Evolutionary conservation across 805 yeast genomes (phyloP).

Genomic region (Metschnikowia borealis): DNA sequence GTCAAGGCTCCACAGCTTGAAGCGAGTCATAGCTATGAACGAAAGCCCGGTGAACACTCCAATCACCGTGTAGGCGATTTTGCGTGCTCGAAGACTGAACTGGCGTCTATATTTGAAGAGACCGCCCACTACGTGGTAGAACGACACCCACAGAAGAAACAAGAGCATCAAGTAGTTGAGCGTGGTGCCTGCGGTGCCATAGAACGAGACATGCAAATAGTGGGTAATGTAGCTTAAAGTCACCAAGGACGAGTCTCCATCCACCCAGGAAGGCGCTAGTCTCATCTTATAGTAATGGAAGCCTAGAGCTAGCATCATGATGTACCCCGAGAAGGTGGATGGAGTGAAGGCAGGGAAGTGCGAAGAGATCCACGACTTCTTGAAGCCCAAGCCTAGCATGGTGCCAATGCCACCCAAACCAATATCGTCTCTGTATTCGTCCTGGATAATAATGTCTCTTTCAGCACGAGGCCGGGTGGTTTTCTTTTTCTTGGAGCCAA

Average conservation of each 20-base stretch:
- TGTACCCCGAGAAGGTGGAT: constrained; percentile 55
- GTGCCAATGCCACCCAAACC: constrained; percentile 63
- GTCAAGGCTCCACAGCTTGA: constrained; percentile 22
- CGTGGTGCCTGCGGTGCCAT: constrained; percentile 12
- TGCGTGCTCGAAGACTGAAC: constrained; percentile 38
- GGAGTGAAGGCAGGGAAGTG: constrained; percentile 50
- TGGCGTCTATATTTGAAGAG: constrained; percentile 43
- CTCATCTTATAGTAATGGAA: constrained; percentile 50
- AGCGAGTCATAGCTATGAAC: constrained; percentile 30
- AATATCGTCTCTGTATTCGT: constrained; percentile 37
- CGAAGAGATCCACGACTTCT: constrained; percentile 42
- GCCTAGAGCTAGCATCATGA: constrained; percentile 40
- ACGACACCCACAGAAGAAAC: constrained; percentile 19
- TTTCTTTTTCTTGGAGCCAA: constrained; percentile 12
- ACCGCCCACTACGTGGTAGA: constrained; percentile 58
- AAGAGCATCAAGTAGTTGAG: constrained; percentile 16
- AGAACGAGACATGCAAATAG: constrained; percentile 12
- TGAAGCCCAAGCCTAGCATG: constrained; percentile 52
- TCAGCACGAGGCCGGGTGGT: constrained; percentile 7
- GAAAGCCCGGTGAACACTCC: constrained; percentile 34
- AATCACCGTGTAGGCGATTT: constrained; percentile 42
- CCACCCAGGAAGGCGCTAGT: constrained; percentile 47
- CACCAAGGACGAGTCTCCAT: constrained; percentile 62
- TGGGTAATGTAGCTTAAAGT: constrained; percentile 48
- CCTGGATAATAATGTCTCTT: constrained; percentile 23